A percentile compares a stretch with the other conserved stretches of the same genome.
Evolutionary conservation across 169 alveolate genomes (phyloP).

Genomic region (Plasmodium knowlesi): DNA sequence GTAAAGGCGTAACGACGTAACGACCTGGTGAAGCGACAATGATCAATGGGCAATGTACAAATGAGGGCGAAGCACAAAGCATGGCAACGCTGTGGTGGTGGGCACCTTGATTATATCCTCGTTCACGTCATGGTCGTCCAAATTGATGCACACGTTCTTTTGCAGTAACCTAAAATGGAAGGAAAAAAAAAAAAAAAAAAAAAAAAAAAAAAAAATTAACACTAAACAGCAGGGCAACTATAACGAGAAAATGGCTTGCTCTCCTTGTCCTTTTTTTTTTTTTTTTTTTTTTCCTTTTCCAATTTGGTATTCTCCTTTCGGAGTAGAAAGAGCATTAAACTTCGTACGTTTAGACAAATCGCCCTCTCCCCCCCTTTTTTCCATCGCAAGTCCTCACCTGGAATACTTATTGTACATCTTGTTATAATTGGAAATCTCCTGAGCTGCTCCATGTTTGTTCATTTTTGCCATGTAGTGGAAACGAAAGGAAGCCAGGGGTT

Average conservation of each 20-base stretch:
- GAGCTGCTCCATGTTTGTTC: not conserved
- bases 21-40: not conserved
- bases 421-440: not conserved
- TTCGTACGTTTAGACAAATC: no score
- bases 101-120: conserved; percentile 50
- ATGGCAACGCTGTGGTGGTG: not conserved
- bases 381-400: not conserved
- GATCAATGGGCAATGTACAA: not conserved
- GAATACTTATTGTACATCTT: conserved; percentile 28
- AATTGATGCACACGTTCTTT: conserved; percentile 18
- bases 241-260: no score
- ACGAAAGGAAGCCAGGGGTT: conserved; percentile 12
- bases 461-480: conserved; percentile 21
- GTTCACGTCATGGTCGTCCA: conserved; percentile 39
- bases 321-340: no score
- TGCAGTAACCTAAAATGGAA: conserved; percentile 8
- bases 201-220: no score
- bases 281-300: not conserved
- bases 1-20: no score
- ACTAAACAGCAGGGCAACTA: no score
- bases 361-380: not conserved
- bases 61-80: no score
- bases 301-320: not conserved
- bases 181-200: not conserved
- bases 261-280: not conserved